A percentile compares a stretch with the other conserved stretches of the same genome.
These are phyloP conservation scores for Saccharomycopsis sp. DNA, from an alignment of 805 yeast genomes.

Conservation along the genomic window DNA sequence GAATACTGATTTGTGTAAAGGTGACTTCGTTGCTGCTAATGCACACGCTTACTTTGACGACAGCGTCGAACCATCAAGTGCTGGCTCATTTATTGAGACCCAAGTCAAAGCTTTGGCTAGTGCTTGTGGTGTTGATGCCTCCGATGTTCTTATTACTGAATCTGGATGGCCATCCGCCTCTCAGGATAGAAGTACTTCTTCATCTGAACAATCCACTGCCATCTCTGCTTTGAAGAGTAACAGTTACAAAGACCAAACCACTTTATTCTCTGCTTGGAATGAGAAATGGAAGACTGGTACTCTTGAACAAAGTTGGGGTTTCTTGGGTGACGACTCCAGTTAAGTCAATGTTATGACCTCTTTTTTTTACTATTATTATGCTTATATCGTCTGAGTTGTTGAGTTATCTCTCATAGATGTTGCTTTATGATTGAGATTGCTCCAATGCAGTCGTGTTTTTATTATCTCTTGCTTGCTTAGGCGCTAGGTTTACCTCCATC, in stretches of 20 bases:
- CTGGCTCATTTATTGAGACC: slow-evolving; percentile 83
- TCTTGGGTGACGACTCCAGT: slow-evolving; percentile 30
- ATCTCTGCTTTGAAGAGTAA: slow-evolving; percentile 49
- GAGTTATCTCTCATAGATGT: not conserved
- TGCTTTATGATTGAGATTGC: not conserved
- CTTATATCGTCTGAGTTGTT: not conserved
- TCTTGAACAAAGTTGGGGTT: slow-evolving; percentile 68
- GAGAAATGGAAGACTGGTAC: slow-evolving; percentile 57
- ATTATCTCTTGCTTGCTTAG: not conserved
- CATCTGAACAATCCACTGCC: slow-evolving; percentile 67
- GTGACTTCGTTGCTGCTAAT: slow-evolving; percentile 93
- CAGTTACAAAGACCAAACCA: slow-evolving; percentile 38
- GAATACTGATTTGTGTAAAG: slow-evolving; percentile 87
- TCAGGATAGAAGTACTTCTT: slow-evolving; percentile 75
- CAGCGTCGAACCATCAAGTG: slow-evolving; percentile 60
- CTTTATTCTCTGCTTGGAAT: slow-evolving; percentile 54
- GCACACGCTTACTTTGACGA: slow-evolving; percentile 98
- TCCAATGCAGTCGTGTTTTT: not conserved
- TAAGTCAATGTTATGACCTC: not conserved
- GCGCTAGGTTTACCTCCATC: not conserved
- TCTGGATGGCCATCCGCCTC: slow-evolving; percentile 97
- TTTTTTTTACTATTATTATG: not conserved
- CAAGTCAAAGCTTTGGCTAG: slow-evolving; percentile 85
- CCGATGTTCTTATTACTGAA: slow-evolving; percentile 76
- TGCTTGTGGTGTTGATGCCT: slow-evolving; percentile 63